Evolutionary conservation across 2,329 filamentous ascomycete genomes (phyloP).

Genomic region (Botryotinia globosa): DNA sequence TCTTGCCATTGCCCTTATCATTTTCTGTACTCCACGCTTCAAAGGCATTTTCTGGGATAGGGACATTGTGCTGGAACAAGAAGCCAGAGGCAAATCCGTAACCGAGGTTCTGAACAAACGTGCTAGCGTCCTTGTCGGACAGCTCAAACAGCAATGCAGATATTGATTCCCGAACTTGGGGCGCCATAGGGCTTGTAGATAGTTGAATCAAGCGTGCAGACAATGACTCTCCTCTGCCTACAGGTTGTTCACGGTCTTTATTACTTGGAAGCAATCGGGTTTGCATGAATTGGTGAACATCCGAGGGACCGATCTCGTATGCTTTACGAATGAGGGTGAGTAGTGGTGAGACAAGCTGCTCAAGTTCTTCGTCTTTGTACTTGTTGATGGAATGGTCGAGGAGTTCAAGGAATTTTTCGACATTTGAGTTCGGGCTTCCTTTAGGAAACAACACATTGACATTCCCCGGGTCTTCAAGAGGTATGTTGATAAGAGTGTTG

Average conservation of each 20-base stretch:
- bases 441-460: conserved; percentile 61
- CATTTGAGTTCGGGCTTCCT: conserved; percentile 55
- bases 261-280: conserved; percentile 70
- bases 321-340: conserved; percentile 70
- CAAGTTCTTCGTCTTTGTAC: conserved; percentile 69
- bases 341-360: conserved; percentile 67
- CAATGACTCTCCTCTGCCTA: conserved; percentile 72
- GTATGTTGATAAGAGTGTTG: conserved; percentile 78
- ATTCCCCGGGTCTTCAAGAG: conserved; percentile 55
- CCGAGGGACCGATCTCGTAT: conserved; percentile 64
- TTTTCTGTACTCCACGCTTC: conserved; percentile 48
- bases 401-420: conserved; percentile 65
- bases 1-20: conserved; percentile 28
- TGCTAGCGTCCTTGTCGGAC: conserved; percentile 73
- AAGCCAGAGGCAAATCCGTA: conserved; percentile 94
- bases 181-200: conserved; percentile 69
- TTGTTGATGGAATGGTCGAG: conserved; percentile 62
- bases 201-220: conserved; percentile 74
- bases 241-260: conserved; percentile 70
- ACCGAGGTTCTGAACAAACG: conserved; percentile 86
- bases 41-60: conserved; percentile 65
- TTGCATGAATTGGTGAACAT: conserved; percentile 62
- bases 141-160: conserved; percentile 82
- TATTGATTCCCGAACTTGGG: conserved; percentile 70
- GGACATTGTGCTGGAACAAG: conserved; percentile 78